phyloP scores from a whole-genome alignment of 169 alveolate species.

The Eimeria brunetti region DNA sequence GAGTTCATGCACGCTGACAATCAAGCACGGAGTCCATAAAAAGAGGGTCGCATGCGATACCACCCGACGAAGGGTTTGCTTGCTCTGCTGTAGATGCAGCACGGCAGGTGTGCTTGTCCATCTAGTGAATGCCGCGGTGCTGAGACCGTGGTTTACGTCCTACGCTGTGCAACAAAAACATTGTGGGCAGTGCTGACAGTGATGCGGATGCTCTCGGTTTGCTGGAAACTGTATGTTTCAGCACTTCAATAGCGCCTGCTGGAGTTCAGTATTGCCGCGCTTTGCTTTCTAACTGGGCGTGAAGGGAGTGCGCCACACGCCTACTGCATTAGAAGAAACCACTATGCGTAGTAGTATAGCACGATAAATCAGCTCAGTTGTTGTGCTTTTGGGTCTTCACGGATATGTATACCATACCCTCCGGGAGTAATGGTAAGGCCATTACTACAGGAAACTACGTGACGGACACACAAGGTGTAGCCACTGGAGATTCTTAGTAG shows the following conservation, averaged over 20 bases:
- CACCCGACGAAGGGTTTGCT: not conserved
- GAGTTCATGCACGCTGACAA: not conserved
- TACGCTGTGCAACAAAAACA: not conserved
- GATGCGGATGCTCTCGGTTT: not conserved
- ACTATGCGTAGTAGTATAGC: too few species aligned
- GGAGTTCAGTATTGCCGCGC: too few species aligned
- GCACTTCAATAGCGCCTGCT: too few species aligned
- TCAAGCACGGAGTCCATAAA: not conserved
- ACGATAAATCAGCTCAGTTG: too few species aligned
- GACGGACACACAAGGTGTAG: too few species aligned
- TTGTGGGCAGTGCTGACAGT: not conserved
- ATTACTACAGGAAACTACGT: too few species aligned
- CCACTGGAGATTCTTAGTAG: too few species aligned
- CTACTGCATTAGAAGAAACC: too few species aligned
- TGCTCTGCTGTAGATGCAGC: not conserved
- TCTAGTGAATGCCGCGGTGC: not conserved
- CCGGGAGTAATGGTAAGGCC: too few species aligned
- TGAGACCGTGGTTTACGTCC: not conserved
- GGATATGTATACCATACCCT: too few species aligned
- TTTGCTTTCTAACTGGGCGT: not conserved
- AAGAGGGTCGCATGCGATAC: not conserved
- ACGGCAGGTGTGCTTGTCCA: not conserved
- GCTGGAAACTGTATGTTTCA: not conserved
- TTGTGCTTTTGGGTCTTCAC: too few species aligned
- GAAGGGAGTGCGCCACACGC: not conserved